Base-by-base conservation (phyloP, 1,139 yeast species). In the Geotrichum fermentans region DNA sequence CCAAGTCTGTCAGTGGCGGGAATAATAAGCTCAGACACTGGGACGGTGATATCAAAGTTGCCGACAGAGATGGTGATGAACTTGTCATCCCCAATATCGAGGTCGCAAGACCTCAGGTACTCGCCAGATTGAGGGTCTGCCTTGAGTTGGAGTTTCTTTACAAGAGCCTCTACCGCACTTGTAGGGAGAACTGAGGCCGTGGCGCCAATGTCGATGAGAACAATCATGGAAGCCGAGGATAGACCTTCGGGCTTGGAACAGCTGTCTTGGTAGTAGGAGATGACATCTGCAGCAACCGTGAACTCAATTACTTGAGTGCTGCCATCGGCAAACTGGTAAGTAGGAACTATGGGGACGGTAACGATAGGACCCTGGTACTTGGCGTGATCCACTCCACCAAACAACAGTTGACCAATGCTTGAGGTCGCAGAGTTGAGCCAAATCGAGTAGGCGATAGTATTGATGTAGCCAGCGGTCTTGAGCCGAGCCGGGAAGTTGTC, bases 311-410 rank as follows among this genome's bases (percentile, higher is more conserved):
- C 42, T 29, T 45, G 33, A 16, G 41, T 44, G 2, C 29, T 43
- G 14, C 48, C 68, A 16, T 68, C 72, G 49, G 72, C 71, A 46
- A 80, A 58, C 2, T 58, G 54, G 34, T 80, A 66, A 37, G 66
- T 64, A 55, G 83, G 90, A 45, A 50, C 53, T 40, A 50, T 40
- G n/a, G 50, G 48, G 7, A 50, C 35, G 10, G 28, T 47, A 2
- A 47, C 48, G 24, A 50, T 24, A 40, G 50, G 50, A 6, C 48
- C 50, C 20, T 16, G 30, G 58, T 70, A 78, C 61, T 78, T 80
- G 24, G 77, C 74, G 45, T 71, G 69, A 61, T 80, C 86, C 47
- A 79, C 68, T 35, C 80, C 85, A 5, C 86, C 85, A 62, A 80
- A 80, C 44, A 80, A 67, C 41, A 80, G 64, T n/a, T 73, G 58